Evolutionary conservation across 2,329 filamentous ascomycete species (phyloP), one percentile per base, ranked within the genome.

Genomic region (Claviceps quebecensis): DNA sequence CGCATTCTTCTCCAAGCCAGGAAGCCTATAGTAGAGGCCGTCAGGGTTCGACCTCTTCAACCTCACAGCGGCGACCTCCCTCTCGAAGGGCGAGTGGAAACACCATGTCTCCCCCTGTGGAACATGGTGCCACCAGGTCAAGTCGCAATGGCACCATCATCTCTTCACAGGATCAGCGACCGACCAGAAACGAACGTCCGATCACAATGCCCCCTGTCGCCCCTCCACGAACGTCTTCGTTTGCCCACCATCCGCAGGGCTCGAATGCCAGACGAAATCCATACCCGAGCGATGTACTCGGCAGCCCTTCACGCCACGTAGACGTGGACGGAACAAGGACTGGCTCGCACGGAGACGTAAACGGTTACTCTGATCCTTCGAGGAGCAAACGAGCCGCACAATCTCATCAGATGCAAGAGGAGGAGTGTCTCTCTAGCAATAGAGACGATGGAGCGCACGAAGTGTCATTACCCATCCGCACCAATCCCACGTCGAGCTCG

Each of bases 161-260:
- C 48, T 70, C 69, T 43, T 65, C 71, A 16, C 59, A 68, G 53
- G 69, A 76, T 46, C 69, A 74, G 45, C 64, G 71, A 40, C 65
- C 69, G 29, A 60, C 71, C 19, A 61, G 70, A 52, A 69, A 73
- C 55, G 75, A 76, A 60, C 72, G 74, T 61, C 71, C 73, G 69
- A 77, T 69, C 68, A 78, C 73, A 67, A 80, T 76, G 70, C 80
- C 85, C 50, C 84, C 86, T 23, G 76, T 87, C 59, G 52, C 52
- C 26, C 89, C 86, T 47, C 86, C 87, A 38, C 80, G 89, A 61
- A 90, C 86, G 7, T 94, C 89, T 14, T 93, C 88, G 45, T 93
- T 87, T 44, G 84, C 81, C 56, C 67, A 69, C 9, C 29, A 34
- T 34, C 29, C 29, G 55, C 67, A 70, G 55, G 58, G 62, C 58